Evolutionary conservation across 441 rosid species (phyloP).

Genomic region (Gossypium gossypioides): DNA sequence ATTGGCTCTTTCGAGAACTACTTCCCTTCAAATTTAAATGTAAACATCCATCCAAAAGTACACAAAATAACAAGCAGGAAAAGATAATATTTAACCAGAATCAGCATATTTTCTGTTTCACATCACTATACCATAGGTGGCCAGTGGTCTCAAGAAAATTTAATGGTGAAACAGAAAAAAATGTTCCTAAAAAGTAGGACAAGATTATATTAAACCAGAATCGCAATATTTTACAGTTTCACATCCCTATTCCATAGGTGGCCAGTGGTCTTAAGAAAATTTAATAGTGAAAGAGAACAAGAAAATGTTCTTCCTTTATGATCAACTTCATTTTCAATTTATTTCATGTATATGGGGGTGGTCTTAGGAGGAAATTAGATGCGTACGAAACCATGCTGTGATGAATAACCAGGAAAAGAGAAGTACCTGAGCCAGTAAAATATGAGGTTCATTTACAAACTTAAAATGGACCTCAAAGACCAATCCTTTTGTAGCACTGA

Average conservation of each 20-base stretch:
- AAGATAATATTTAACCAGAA: neutral
- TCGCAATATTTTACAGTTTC: neutral
- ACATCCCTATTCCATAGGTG: neutral
- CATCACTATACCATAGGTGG: neutral
- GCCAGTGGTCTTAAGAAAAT: neutral
- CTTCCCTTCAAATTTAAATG: neutral
- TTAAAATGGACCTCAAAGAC: slow-evolving; percentile 70
- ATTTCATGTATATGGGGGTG: neutral
- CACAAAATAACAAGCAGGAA: neutral
- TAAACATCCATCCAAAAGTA: neutral
- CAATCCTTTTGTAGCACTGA: slow-evolving; percentile 34
- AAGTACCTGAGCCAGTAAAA: slow-evolving; percentile 79
- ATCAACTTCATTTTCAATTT: neutral
- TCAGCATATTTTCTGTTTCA: neutral
- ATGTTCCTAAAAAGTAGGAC: neutral
- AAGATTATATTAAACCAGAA: too few species aligned
- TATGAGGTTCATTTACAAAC: slow-evolving; percentile 66
- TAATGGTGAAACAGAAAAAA: neutral
- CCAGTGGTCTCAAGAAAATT: neutral
- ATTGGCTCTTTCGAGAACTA: neutral
- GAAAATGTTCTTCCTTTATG: neutral
- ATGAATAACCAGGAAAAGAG: neutral
- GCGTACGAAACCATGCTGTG: neutral
- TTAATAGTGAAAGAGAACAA: neutral
- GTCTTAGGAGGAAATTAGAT: neutral